A percentile compares a stretch with the other conserved stretches of the same genome.
phyloP scores from a whole-genome alignment of 176 grass and related monocot species.

The Oryza meridionalis region DNA sequence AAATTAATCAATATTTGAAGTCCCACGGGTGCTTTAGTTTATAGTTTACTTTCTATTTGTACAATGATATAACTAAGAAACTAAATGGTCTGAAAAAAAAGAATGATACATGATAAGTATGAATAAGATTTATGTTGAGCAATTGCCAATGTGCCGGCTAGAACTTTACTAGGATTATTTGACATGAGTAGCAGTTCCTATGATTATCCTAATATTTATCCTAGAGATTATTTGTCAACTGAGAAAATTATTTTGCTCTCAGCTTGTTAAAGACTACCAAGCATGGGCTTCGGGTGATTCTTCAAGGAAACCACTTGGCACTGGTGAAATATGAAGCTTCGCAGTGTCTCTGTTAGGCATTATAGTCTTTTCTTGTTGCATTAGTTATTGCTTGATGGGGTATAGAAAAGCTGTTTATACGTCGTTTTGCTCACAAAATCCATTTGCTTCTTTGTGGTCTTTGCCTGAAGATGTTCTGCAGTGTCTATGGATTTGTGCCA shows the following conservation, averaged over 20 bases:
- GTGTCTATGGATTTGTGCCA: not conserved
- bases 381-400: not conserved
- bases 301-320: conserved; percentile 85
- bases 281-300: conserved; percentile 93
- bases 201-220: not conserved
- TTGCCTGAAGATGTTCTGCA: not conserved
- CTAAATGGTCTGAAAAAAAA: conserved; percentile 7
- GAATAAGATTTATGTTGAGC: not conserved
- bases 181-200: not conserved
- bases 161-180: conserved; percentile 1
- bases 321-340: conserved; percentile 85
- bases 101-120: not conserved
- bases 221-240: not conserved
- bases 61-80: not conserved
- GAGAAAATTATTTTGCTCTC: conserved; percentile 8
- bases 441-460: not conserved
- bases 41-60: not conserved
- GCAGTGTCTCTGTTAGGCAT: not conserved
- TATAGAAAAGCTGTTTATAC: conserved; percentile 21
- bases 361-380: conserved; percentile 30
- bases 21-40: not conserved
- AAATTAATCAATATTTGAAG: not conserved
- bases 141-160: not conserved
- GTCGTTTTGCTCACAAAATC: conserved; percentile 13
- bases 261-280: conserved; percentile 95